Base-by-base conservation (phyloP, 2,329 filamentous ascomycete species). In the Fusarium buharicum region DNA sequence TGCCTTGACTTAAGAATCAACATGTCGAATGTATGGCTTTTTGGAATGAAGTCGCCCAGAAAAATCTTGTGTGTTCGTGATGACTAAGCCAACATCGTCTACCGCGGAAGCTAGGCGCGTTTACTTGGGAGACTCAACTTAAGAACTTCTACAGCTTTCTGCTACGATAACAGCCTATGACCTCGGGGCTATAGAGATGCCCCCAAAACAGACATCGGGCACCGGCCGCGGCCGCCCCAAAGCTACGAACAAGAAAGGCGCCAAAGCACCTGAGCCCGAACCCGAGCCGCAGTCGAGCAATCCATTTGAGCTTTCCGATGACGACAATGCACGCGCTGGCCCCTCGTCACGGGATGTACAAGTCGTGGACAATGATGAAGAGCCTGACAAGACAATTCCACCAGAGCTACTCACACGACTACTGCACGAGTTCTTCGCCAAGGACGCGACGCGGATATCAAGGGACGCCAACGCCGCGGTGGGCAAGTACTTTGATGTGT, bases 401-500 rank as follows among this genome's bases (percentile, higher is more conserved):
- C 81, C 85, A 4, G 87, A 91, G 38, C 81, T 98, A 1, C 77
- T 97, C 36, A 90, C 90, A 10, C 85, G 87, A 31, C 78, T 97
- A 4, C 80, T 97, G 30, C 89, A 96, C 73, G 87, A 93, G 68
- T 87, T 90, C 73, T 97, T 97, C 72, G 82, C 89, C 67, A 82
- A 84, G 58, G 84, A 90, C 44, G 83, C 84, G 52, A 93, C 90
- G 20, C 83, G 89, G 66, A 87, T 97, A 64, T 88, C 88, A 8
- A 88, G 86, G 68, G 90, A 93, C 70, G 92, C 92, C 4, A 91
- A 93, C 73, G 83, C 80, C 7, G 85, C 93, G 1, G 84, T 93
- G 55, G 90, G 87, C 13, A 92, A 90, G 77, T 98, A 98, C 74
- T 84, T 97, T 76, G 92, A 97, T 75, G 86, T 94, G 0, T 98